These are phyloP conservation scores for Rosellinia necatrix DNA, from an alignment of 2,329 filamentous ascomycete species.

Conservation along the genomic window DNA sequence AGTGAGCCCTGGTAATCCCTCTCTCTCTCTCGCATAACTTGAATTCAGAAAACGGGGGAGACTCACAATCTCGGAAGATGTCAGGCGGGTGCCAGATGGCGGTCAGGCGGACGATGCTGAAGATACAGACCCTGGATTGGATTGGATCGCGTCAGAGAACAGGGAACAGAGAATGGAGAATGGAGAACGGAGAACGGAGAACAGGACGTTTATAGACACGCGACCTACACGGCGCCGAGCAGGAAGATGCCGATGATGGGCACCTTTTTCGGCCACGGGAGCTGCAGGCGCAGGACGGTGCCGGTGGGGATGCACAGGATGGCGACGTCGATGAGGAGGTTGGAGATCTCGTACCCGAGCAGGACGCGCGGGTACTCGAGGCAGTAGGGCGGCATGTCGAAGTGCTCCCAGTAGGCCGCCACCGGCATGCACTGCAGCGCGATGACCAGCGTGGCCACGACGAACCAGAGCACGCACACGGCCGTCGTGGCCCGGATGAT, in stretches of 20 bases:
- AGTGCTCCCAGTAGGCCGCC: slow-evolving; percentile 10
- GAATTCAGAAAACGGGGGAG: too few relatives aligned
- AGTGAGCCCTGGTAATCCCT: neutral
- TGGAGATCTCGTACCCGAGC: slow-evolving; percentile 20
- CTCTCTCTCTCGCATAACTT: too few relatives aligned
- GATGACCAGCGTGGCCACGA: slow-evolving; percentile 7
- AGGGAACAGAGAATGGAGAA: too few relatives aligned
- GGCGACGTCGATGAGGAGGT: slow-evolving; percentile 23
- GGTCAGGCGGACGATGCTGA: slow-evolving; percentile 15
- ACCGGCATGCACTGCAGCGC: slow-evolving; percentile 13
- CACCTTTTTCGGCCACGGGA: slow-evolving; percentile 13
- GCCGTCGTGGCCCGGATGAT: neutral
- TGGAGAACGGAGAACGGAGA: neutral
- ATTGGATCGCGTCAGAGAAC: neutral
- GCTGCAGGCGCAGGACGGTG: slow-evolving; percentile 6
- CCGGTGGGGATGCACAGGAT: slow-evolving; percentile 21
- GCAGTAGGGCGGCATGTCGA: slow-evolving; percentile 7
- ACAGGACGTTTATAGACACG: neutral
- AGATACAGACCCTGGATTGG: slow-evolving; percentile 18
- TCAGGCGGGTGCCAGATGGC: slow-evolving; percentile 20
- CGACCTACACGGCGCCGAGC: slow-evolving; percentile 16
- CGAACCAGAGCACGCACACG: slow-evolving; percentile 16
- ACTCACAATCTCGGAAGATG: slow-evolving; percentile 11
- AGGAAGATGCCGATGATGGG: slow-evolving; percentile 9
- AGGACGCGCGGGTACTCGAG: slow-evolving; percentile 8